These are phyloP conservation scores for Trichoderma polysporum DNA, from an alignment of 2,329 filamentous ascomycete species.

Conservation along the genomic window DNA sequence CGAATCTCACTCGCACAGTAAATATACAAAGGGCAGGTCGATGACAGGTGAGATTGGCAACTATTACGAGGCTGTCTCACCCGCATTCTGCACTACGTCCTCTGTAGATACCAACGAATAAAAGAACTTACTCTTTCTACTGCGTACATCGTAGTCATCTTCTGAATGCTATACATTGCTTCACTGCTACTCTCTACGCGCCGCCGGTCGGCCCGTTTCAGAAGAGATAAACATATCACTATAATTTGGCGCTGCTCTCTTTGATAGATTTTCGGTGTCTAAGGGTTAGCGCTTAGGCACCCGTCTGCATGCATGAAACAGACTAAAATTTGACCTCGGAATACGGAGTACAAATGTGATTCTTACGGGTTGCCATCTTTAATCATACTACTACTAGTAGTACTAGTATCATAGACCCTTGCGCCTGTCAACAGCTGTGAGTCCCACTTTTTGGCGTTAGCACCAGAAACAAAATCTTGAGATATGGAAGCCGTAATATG, in stretches of 20 bases:
- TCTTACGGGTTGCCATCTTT: conserved; percentile 3
- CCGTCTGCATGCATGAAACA: background rate
- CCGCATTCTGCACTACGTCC: background rate
- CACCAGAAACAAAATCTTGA: background rate
- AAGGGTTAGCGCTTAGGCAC: background rate
- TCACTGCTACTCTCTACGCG: background rate
- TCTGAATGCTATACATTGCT: background rate
- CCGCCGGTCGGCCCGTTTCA: conserved; percentile 4
- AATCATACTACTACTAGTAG: background rate
- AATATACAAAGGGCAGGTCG: conserved; percentile 13
- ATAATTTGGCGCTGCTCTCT: background rate
- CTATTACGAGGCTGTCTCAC: background rate
- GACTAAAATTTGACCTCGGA: background rate
- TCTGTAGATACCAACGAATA: background rate
- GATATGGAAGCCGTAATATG: background rate
- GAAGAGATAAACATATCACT: background rate
- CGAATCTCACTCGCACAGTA: background rate
- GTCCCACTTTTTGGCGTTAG: background rate
- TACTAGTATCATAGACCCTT: too few species aligned
- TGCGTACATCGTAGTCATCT: background rate
- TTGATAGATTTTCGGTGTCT: background rate
- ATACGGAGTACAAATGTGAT: background rate
- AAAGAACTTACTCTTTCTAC: too few species aligned
- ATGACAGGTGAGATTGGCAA: background rate
- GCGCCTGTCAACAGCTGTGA: background rate